Evolutionary conservation across 306 rosid species (phyloP).

Genomic region (Carpinus fangiana): DNA sequence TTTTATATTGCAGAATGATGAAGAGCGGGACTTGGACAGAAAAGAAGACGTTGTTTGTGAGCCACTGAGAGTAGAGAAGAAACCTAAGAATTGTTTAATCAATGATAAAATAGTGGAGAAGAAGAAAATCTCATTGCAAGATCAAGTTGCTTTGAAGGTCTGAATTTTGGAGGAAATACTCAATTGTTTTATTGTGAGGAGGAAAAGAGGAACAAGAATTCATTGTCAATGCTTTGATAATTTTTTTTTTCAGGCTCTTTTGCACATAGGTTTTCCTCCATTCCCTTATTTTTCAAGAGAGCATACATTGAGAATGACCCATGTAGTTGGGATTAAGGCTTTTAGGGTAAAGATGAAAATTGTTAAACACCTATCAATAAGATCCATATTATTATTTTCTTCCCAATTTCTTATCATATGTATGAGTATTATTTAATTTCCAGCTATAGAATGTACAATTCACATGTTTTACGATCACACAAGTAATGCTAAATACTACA

Average conservation of each 20-base stretch:
- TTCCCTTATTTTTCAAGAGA: not conserved
- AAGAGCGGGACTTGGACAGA: conserved; percentile 7
- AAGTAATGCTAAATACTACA: too few relatives aligned
- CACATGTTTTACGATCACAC: not conserved
- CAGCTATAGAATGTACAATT: not conserved
- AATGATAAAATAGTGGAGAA: conserved; percentile 30
- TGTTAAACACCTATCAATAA: not conserved
- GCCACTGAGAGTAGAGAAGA: conserved; percentile 28
- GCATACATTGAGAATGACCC: not conserved
- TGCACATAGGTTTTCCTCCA: too few relatives aligned
- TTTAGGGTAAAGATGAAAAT: conserved; percentile 3
- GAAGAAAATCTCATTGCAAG: conserved; percentile 41
- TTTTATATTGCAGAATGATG: conserved; percentile 26
- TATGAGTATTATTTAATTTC: not conserved
- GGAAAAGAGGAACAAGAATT: not conserved
- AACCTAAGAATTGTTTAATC: conserved; percentile 27
- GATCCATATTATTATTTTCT: not conserved
- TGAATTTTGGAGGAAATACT: conserved; percentile 17
- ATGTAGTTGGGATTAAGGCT: not conserved
- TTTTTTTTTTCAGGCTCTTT: too few relatives aligned
- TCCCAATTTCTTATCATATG: not conserved
- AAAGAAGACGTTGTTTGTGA: conserved; percentile 23
- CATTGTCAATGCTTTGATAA: not conserved
- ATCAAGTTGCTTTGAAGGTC: conserved; percentile 37
- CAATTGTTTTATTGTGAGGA: conserved; percentile 5